Percentiles rank a stretch among this genome's conserved stretches.
These are phyloP conservation scores for Alloascoidea hylecoeti DNA, from an alignment of 805 yeast species.

Conservation along the genomic window DNA sequence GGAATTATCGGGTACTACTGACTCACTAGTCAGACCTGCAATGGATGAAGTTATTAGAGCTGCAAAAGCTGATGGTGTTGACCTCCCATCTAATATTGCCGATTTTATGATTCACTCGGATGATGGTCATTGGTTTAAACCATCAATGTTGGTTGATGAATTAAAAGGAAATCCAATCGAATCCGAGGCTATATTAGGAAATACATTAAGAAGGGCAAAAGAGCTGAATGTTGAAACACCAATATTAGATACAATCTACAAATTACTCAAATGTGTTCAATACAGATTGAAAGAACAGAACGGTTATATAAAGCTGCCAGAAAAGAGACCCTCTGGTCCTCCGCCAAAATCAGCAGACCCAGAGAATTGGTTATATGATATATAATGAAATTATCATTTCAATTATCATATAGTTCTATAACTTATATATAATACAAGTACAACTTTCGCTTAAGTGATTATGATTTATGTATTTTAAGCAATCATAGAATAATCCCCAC, in stretches of 20 bases:
- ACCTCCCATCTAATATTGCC: constrained; percentile 33
- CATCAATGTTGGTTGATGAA: constrained; percentile 63
- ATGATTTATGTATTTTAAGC: no score
- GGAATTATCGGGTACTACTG: constrained; percentile 26
- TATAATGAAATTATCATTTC: no score
- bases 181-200: constrained; percentile 59
- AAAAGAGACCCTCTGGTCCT: constrained; percentile 18
- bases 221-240: constrained; percentile 42
- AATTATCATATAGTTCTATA: no score
- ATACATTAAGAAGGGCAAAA: constrained; percentile 36
- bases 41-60: constrained; percentile 53
- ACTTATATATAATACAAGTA: no score
- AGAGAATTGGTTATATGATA: no score
- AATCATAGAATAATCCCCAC: no score
- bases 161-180: constrained; percentile 57
- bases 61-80: constrained; percentile 57
- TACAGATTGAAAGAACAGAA: constrained; percentile 41
- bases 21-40: constrained; percentile 34
- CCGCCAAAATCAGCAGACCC: background rate
- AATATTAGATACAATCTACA: constrained; percentile 38
- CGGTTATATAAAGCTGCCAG: constrained; percentile 31
- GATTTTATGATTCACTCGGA: constrained; percentile 40
- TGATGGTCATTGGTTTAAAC: constrained; percentile 44
- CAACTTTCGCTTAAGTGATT: no score
- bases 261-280: constrained; percentile 46